phyloP scores from a whole-genome alignment of 2,329 filamentous ascomycete species.

The Ophiostoma piceae region DNA sequence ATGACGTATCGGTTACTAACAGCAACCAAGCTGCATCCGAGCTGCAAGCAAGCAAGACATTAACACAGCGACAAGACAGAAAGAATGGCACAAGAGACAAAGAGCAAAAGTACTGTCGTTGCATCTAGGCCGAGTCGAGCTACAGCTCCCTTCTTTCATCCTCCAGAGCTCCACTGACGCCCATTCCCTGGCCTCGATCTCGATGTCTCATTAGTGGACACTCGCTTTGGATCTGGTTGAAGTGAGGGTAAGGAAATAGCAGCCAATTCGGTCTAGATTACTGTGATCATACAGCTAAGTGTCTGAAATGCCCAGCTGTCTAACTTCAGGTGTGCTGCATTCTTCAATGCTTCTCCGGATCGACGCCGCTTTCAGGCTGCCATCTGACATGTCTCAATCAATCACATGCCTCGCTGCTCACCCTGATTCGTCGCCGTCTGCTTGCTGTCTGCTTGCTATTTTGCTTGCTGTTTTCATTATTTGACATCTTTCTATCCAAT shows the following conservation, averaged over 20 bases:
- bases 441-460: not conserved
- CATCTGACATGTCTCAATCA: not conserved
- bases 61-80: not conserved
- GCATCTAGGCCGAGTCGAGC: not conserved
- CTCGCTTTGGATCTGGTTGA: not conserved
- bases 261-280: not conserved
- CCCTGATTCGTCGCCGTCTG: not conserved
- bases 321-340: not conserved
- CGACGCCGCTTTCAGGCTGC: not conserved
- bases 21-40: not conserved
- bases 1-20: conserved; percentile 15
- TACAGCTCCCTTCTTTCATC: not conserved
- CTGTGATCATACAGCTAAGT: too few species aligned
- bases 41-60: not conserved
- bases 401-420: not conserved
- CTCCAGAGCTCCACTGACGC: not conserved
- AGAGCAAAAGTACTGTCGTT: not conserved
- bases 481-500: not conserved
- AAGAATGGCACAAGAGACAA: not conserved
- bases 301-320: not conserved
- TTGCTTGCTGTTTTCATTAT: too few species aligned
- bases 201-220: conserved; percentile 5
- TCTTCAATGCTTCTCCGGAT: not conserved
- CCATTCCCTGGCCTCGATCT: not conserved
- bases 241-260: not conserved